Base-by-base conservation (phyloP, 176 grass and related monocot species). In the Rhynchospora pubera region DNA sequence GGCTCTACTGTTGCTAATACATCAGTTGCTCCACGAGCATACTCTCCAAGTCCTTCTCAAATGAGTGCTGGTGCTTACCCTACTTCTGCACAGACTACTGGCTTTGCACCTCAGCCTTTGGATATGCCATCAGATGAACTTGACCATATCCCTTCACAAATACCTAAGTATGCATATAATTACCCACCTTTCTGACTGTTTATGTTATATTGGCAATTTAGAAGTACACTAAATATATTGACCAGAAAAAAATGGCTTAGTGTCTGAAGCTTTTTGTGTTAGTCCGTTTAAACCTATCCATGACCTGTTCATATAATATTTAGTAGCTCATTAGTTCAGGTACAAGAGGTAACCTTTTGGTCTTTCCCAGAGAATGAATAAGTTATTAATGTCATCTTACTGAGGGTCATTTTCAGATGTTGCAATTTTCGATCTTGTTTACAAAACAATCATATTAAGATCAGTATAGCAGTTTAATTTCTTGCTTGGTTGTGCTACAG, bases 1-100 rank as follows among this genome's bases (percentile, higher is more conserved):
- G 70, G 60, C 53, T 84, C 91, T 88, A 82, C 90, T 65, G 84
- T 67, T 77, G 12, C 87, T 83, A 55, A 24, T 23, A 82, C 91
- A 86, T 84, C 87, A 22, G 79, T 65, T 67, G 28, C 86, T 77
- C 82, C 95, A 81, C 85, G 85, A 82, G 82, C 67, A 77, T 91
- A 98, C 81, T 87, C 86, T 85, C 88, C 95, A 85, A 94, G 78
- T 89, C 87, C 87, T 70, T 79, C 71, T 65, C 83, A 83, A 66
- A 50, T 43, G 64, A 78, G 44, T 47, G 87, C 88, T 42, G 80
- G 59, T 81, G 75, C 14, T 42, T 83, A 81, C 64, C 85, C 87
- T 57, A 86, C 85, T 87, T 65, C 85, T 73, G 61, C 19, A 15
- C 90, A 92, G 88, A 85, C 67, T 59, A 48, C 62, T 86, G 69